Base-by-base conservation (phyloP, 2,329 filamentous ascomycete genomes). In the Rhynchosporium secalis region DNA sequence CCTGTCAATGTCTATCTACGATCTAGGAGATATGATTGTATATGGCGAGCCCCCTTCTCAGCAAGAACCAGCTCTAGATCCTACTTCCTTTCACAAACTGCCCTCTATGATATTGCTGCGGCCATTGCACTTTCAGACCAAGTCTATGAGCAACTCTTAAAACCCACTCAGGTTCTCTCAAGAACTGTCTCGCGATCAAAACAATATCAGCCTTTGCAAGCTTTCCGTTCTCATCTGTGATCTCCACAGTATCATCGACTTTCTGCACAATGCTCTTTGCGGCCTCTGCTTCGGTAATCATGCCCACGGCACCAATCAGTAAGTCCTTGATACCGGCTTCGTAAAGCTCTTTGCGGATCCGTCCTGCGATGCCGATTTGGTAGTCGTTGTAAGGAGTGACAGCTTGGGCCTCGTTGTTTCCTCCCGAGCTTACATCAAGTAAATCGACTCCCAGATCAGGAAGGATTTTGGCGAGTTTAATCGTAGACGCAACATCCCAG, bases 141-240 rank as follows among this genome's bases (percentile, higher is more conserved):
- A 96, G 78, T 67, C 92, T 84, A 64, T 90, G 83, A 0, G 91
- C 92, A 65, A 85, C 87, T 40, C 83, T 81, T 76, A 91, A 85
- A 8, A 92, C 88, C 72, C 92, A 86, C 62, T 90, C 87, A 0
- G 92, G 90, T 72, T 96, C 91, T 74, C 91, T 86, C 77, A 96
- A 81, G 76, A 95, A 95, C 71, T 89, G 88, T 61, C 91, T 81
- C 0, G 65, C 93, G 1, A 89, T 81, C 20, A 94, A 80, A 0
- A 88, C 86, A n/a, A 93, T 75, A 72, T 97, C 92, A 1, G 83
- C 84, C 29, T 59, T 61, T n/a, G 62, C 62, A 15, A 49, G 46
- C 6, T 20, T 31, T 46, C 60, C 61, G 26, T 58, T 56, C 62
- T 64, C 58, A 20, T 61, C 59, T 26, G 60, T 60, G 29, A 61